phyloP scores from a whole-genome alignment of 441 rosid species.

The Dalechampia spathulata region DNA sequence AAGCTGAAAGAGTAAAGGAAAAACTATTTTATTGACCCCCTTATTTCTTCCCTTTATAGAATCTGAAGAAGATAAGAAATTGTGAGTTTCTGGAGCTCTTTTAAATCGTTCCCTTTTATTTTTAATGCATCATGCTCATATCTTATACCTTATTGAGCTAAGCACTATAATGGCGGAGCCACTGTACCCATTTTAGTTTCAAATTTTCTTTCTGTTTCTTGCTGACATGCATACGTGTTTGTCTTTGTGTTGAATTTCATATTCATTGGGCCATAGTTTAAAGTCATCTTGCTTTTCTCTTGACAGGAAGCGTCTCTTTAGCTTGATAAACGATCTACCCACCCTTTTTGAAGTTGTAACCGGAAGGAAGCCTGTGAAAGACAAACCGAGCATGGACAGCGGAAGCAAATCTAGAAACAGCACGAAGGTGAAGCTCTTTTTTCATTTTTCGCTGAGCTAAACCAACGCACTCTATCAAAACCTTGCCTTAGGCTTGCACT shows the following conservation, averaged over 20 bases:
- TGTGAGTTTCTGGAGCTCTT: too few species aligned
- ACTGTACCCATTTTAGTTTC: neutral
- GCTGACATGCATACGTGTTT: neutral
- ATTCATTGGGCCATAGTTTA: slow-evolving; percentile 1
- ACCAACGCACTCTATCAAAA: too few species aligned
- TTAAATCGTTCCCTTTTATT: too few species aligned
- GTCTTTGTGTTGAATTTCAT: neutral
- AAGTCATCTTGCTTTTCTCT: neutral
- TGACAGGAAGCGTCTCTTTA: slow-evolving; percentile 73
- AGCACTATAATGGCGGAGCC: neutral
- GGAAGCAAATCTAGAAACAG: slow-evolving; percentile 72
- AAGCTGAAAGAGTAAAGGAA: too few species aligned
- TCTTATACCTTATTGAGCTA: too few species aligned
- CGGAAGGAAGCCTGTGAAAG: slow-evolving; percentile 56
- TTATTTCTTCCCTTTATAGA: too few species aligned
- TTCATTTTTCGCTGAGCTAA: too few species aligned
- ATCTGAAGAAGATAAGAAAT: too few species aligned
- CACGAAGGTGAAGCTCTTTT: slow-evolving; percentile 39
- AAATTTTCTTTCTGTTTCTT: neutral
- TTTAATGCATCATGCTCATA: too few species aligned
- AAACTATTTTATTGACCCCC: too few species aligned
- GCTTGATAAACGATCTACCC: slow-evolving; percentile 76
- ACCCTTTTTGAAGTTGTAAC: slow-evolving; percentile 81
- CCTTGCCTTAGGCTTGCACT: neutral
- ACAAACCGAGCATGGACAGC: slow-evolving; percentile 54